Base-by-base conservation (phyloP, 176 grass and related monocot genomes). In the Avena insularis region DNA sequence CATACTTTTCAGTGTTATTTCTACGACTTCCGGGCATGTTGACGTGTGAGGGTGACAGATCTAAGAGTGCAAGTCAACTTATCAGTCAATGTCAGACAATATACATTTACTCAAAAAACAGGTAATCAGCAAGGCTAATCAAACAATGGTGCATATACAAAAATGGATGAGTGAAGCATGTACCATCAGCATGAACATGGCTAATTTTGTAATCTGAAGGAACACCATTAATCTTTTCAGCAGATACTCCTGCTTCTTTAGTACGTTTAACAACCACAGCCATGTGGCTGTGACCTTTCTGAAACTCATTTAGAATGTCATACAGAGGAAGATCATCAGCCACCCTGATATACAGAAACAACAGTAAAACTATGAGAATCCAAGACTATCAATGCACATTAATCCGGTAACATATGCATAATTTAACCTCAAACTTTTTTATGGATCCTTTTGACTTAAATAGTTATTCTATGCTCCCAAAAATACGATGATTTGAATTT, bases 251-350 rank as follows among this genome's bases (percentile, higher is more conserved):
- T 69, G 80, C 40, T 58, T 87, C 87, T 83, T 94, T 96, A 56
- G 25, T 90, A 80, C 33, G 87, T 89, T 96, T 96, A 79, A 96
- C 84, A 68, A 99, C 94, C 85, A 99, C 94, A 69, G 94, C 94
- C 97, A 99, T 99, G 78, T 99, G 97, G 70, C 97, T 99, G 85
- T 99, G 97, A 25, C 94, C 94, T 93, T 99, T 96, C 80, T 99
- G 97, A 87, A 99, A 99, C 84, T 99, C 94, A 85, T 99, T 99
- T 83, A 99, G 89, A 87, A 99, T 99, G 85, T 94, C 97, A 85
- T 99, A 99, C 3, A 99, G 90, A 88, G 97, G 97, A 84, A 96
- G 89, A 93, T 99, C 97, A 84, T 89, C 97, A 87, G 83, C 85
- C 69, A 96, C 94, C 97, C 94, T 99, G 87, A 73, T 83, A 66